Percentiles rank a stretch among this genome's conserved stretches.
Evolutionary conservation across 1,284 basidiomycete species (phyloP).

Genomic region (Boletus smithii): DNA sequence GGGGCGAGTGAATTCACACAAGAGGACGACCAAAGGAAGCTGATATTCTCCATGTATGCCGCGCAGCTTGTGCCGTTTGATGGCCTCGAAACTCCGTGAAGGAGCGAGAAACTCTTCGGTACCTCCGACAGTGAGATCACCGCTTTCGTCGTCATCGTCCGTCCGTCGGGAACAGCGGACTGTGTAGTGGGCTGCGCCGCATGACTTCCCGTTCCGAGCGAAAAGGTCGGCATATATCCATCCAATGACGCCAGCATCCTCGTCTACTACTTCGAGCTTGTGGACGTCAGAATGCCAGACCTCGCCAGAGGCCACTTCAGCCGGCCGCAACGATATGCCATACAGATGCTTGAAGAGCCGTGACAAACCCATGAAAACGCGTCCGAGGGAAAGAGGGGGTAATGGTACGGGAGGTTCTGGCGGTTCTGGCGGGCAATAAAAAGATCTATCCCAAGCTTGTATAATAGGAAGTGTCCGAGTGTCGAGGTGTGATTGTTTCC

Average conservation of each 20-base stretch:
- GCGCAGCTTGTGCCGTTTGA: slow-evolving; percentile 54
- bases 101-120: slow-evolving; percentile 38
- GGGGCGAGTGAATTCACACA: slow-evolving; percentile 84
- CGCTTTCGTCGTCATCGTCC: slow-evolving; percentile 81
- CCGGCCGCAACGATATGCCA: slow-evolving; percentile 78
- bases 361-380: slow-evolving; percentile 84
- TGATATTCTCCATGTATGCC: slow-evolving; percentile 75
- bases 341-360: slow-evolving; percentile 83
- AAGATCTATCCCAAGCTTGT: slow-evolving; percentile 92
- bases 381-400: slow-evolving; percentile 75
- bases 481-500: slow-evolving; percentile 71
- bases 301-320: slow-evolving; percentile 69
- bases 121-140: slow-evolving; percentile 56
- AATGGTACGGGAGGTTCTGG: slow-evolving; percentile 69
- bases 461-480: slow-evolving; percentile 59
- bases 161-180: slow-evolving; percentile 91
- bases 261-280: slow-evolving; percentile 91
- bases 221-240: slow-evolving; percentile 96
- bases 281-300: slow-evolving; percentile 88
- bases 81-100: slow-evolving; percentile 59
- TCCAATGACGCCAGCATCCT: slow-evolving; percentile 81
- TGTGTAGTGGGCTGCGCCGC: slow-evolving; percentile 95
- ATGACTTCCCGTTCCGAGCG: slow-evolving; percentile 79
- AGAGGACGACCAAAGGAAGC: slow-evolving; percentile 86
- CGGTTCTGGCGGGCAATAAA: slow-evolving; percentile 76